These are phyloP conservation scores for Melampsora larici-populina DNA, from an alignment of 1,284 basidiomycete species.

Conservation along the genomic window DNA sequence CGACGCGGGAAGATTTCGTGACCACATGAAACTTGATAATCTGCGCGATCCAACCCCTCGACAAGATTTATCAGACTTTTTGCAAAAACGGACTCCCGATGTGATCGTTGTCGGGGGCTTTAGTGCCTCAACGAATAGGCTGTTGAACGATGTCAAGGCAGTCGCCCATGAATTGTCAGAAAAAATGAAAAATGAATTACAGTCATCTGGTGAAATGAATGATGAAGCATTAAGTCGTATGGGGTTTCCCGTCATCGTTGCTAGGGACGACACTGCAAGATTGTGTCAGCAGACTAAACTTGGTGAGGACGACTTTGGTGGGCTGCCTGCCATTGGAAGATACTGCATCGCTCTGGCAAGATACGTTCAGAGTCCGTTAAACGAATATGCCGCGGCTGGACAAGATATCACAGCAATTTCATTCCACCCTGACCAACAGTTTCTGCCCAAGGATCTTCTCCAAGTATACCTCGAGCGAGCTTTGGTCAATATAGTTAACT, in stretches of 20 bases:
- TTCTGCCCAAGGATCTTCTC: slow-evolving; percentile 82
- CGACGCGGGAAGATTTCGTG: slow-evolving; percentile 78
- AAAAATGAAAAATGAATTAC: slow-evolving; percentile 29
- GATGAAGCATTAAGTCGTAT: slow-evolving; percentile 25
- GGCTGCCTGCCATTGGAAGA: slow-evolving; percentile 74
- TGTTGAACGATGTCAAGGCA: slow-evolving; percentile 43
- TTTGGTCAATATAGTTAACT: slow-evolving; percentile 83
- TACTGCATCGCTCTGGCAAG: slow-evolving; percentile 93
- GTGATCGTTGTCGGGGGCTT: slow-evolving; percentile 82
- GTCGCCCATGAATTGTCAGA: slow-evolving; percentile 46
- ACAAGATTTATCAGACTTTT: slow-evolving; percentile 67
- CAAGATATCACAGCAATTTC: slow-evolving; percentile 72
- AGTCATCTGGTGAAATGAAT: slow-evolving; percentile 5
- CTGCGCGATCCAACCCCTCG: slow-evolving; percentile 48
- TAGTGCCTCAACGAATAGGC: slow-evolving; percentile 48
- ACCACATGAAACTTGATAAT: slow-evolving; percentile 80
- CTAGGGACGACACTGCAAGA: slow-evolving; percentile 86
- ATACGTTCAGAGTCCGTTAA: slow-evolving; percentile 88
- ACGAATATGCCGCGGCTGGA: slow-evolving; percentile 84
- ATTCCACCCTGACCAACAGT: slow-evolving; percentile 72
- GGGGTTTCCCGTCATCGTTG: slow-evolving; percentile 72
- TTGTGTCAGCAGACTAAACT: slow-evolving; percentile 89
- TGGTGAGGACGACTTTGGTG: slow-evolving; percentile 78
- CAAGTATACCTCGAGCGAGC: slow-evolving; percentile 76
- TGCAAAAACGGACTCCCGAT: slow-evolving; percentile 77